Base-by-base conservation (phyloP, 345 rosid species). In the Geranium rotundifolium region DNA sequence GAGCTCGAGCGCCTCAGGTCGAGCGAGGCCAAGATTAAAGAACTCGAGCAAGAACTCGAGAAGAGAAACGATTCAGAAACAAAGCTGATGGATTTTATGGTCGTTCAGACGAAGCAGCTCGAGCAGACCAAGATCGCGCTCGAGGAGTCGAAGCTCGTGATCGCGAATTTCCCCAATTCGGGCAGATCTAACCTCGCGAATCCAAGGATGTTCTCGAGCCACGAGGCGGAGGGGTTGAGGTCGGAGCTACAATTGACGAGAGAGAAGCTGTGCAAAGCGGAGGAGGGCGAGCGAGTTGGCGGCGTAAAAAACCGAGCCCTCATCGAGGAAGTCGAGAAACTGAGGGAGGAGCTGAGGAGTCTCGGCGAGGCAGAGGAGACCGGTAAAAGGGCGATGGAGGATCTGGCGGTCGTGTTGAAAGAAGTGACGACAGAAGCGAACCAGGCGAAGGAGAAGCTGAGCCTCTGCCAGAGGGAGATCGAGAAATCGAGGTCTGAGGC, bases 341-440 rank as follows among this genome's bases (percentile, higher is more conserved):
- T 90, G 5, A 82, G 68, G 67, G 70, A 15, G 50, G 86, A 86
- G 65, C 65, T 90, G 66, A 82, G 79, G 31, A 61, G 61, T 17
- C 82, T 90, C 0, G 73, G 61, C 0, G 83, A 73, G 49, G 97
- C 89, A 0, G 99, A 93, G 65, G 85, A 76, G 66, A 86, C 84
- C 19, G 82, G 82, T 82, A 81, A 80, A 81, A 88, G 80, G 72
- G 99, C 95, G 14, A 79, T 90, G 90, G 99, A 93, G 63, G 96
- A 79, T 73, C 65, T 90, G 29, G 99, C 95, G 1, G 46, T 84
- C 4, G 99, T 86, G 3, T 71, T 93, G 55, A 80, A 78, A 67
- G 99, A 93, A 72, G 99, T 93, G 0, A 88, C 84, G 15, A 73
- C 83, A 1, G 90, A 93, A 29, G 71, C 74, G 10, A 73, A 63